Conservation (phyloP, 805 yeast species). For the Saccharomycopsis schoenii region DNA sequence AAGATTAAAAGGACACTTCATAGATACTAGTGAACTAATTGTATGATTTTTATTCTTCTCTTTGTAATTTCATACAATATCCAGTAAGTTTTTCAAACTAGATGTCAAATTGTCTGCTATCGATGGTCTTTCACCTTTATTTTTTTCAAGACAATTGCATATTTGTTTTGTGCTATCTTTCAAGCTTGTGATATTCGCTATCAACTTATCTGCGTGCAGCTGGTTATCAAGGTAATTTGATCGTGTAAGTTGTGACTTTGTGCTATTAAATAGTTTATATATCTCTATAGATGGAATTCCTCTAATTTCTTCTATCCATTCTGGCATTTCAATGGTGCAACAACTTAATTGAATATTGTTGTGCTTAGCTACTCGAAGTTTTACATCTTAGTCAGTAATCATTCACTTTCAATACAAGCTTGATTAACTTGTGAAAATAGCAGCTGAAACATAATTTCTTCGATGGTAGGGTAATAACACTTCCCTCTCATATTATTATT, state of each 20-base stretch:
- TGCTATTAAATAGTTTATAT: constrained; percentile 12
- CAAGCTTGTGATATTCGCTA: not conserved
- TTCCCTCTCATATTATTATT: too few relatives aligned
- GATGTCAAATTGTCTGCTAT: not conserved
- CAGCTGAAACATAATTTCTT: too few relatives aligned
- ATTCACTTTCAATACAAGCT: too few relatives aligned
- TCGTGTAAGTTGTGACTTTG: constrained; percentile 5
- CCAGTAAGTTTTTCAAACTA: not conserved
- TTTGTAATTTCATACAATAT: not conserved
- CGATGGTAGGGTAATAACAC: too few relatives aligned
- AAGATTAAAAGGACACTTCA: too few relatives aligned
- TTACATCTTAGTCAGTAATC: too few relatives aligned
- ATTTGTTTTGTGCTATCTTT: not conserved
- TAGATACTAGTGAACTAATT: too few relatives aligned
- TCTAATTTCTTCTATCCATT: constrained; percentile 15
- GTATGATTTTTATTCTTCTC: too few relatives aligned
- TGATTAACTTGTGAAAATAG: too few relatives aligned
- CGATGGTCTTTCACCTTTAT: not conserved
- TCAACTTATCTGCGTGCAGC: constrained; percentile 6
- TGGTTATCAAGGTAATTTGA: constrained; percentile 3
- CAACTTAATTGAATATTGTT: too few relatives aligned
- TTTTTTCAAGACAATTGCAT: not conserved
- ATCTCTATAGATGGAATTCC: constrained; percentile 14
- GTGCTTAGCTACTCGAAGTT: too few relatives aligned
- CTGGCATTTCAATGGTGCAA: not conserved